phyloP scores from a whole-genome alignment of 345 rosid genomes.

The Turnera subulata region DNA sequence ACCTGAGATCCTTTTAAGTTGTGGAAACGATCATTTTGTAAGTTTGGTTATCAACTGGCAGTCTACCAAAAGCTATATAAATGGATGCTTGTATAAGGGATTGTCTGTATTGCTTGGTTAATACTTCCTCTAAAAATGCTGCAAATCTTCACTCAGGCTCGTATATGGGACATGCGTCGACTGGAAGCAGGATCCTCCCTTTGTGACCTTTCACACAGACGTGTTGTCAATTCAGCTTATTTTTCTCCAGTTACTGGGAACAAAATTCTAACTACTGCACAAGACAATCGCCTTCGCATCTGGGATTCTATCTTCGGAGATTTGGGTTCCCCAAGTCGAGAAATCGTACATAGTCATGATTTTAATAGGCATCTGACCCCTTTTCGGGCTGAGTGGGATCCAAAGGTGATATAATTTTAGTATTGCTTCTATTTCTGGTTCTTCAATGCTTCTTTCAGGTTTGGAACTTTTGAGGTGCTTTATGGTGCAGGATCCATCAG shows the following conservation, averaged over 20 bases:
- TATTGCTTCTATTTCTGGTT: neutral
- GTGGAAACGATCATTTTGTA: constrained; percentile 97
- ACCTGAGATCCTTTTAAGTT: constrained; percentile 81
- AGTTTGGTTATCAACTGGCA: constrained; percentile 21
- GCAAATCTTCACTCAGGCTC: constrained; percentile 50
- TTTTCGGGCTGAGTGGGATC: constrained; percentile 99
- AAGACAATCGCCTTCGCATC: constrained; percentile 82
- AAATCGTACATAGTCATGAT: constrained; percentile 98
- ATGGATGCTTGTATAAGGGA: neutral
- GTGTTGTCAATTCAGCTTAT: constrained; percentile 95
- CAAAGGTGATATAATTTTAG: constrained; percentile 50
- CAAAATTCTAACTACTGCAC: constrained; percentile 84
- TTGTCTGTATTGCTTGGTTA: constrained; percentile 3
- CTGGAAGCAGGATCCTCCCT: constrained; percentile 60
- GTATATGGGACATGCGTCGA: constrained; percentile 90
- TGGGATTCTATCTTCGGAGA: constrained; percentile 91
- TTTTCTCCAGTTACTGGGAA: constrained; percentile 86
- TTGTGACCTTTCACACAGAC: constrained; percentile 57
- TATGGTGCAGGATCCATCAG: constrained; percentile 69
- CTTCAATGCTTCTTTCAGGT: neutral
- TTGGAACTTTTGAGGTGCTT: neutral
- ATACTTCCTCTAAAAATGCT: constrained; percentile 1
- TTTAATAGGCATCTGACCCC: constrained; percentile 90
- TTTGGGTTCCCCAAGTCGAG: constrained; percentile 83
- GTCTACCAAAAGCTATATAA: neutral